Base-by-base conservation (phyloP, 345 rosid genomes). In the Rhodamnia argentea region DNA sequence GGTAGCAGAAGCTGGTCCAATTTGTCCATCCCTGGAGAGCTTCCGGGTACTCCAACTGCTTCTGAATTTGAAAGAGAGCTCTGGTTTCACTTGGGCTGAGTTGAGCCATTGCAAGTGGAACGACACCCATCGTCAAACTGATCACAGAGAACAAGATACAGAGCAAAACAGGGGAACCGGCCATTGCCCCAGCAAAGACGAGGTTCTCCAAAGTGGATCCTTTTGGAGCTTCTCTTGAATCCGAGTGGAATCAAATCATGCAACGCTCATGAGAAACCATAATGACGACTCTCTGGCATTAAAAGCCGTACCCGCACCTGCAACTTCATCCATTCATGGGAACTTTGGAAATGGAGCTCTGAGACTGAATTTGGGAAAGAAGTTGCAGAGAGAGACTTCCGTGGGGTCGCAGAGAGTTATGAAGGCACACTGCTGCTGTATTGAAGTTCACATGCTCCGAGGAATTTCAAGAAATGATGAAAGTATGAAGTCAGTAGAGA, bases 1-100 rank as follows among this genome's bases (percentile, higher is more conserved):
- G 87, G 87, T 90, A 87, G 60, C 98, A 97, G 92, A 96, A 95
- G 87, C 92, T 92, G 87, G 96, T 92, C 92, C 94, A 96, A 9
- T 91, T 92, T 29, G 86, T 92, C 98, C 99, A 97, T 87, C 93
- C 89, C 51, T 89, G 94, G 89, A 97, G 95, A 89, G 86, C 89
- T 26, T 89, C 85, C 13, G 99, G 98, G 88, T 94, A 93, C 81
- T 97, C 95, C 10, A 97, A 92, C 37, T 90, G 94, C 84, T 90
- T 91, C 85, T 90, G 94, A 86, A 95, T 89, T 87, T 92, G 96
- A 85, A 92, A 85, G 82, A 96, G 91, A 59, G 88, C 90, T 60
- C 88, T 87, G 85, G 92, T 87, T 87, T 97, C 98, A 57, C 87
- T 90, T 52, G 94, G 91, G 75, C 88, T 18, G 51, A 95, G 82